Conservation (phyloP, 768 basidiomycete genomes). For the Russula dissimulans region DNA sequence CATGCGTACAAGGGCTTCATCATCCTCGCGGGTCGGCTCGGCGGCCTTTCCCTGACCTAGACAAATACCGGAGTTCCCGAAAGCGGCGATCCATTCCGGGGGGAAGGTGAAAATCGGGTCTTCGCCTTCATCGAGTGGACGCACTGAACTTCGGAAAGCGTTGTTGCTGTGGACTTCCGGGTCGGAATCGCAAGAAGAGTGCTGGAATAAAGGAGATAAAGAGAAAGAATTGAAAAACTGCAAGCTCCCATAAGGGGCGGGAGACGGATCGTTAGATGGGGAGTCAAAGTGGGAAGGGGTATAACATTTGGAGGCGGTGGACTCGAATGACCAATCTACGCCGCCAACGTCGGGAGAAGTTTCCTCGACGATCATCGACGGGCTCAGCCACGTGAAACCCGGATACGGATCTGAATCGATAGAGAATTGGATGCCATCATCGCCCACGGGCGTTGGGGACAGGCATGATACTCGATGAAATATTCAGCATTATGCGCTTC, state of each 20-base stretch:
- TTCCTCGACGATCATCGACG: neutral
- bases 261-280: neutral
- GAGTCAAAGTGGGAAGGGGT: neutral
- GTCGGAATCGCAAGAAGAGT: neutral
- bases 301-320: neutral
- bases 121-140: neutral
- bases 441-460: neutral
- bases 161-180: neutral
- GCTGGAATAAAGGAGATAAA: neutral
- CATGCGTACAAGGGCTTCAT: slow-evolving; percentile 8
- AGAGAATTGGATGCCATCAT: neutral
- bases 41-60: neutral
- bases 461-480: neutral
- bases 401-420: neutral
- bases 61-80: neutral
- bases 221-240: neutral
- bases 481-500: neutral
- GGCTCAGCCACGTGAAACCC: slow-evolving; percentile 5
- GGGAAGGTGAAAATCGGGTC: neutral
- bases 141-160: neutral
- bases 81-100: neutral
- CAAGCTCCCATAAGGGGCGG: neutral
- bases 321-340: neutral
- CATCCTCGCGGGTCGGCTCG: neutral
- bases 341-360: neutral